Base-by-base conservation (phyloP, 1,139 yeast genomes). In the Debaryomyces udenii region DNA sequence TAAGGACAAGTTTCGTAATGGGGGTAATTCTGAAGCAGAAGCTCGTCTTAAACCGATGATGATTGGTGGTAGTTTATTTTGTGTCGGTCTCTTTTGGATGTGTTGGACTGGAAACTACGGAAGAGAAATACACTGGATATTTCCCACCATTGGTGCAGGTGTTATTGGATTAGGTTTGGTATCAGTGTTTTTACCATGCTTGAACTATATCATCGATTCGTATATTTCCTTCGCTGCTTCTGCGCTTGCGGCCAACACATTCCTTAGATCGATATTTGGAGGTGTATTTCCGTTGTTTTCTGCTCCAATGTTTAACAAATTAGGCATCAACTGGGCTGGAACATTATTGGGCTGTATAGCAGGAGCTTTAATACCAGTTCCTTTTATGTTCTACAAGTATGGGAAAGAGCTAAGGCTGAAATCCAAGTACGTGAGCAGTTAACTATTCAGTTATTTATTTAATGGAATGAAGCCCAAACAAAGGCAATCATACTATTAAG, bases 171-270 rank as follows among this genome's bases (percentile, higher is more conserved):
- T 72, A 50, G 91, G 93, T 18, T 64, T 85, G 48, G 66, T 86
- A 52, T 72, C 82, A 41, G 80, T 86, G 46, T 86, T 86, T 70
- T 69, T 82, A 52, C 80, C 91, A 6, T 75, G 86, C 37, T 66
- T 86, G 53, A 83, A 81, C 57, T 86, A 86, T 59, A 71, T 86
- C 52, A 80, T 86, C 51, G 95, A 86, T 57, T 68, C 83, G 9
- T 86, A 86, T 57, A 66, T 83, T 46, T 57, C 79, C 40, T 81
- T 82, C 54, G 90, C 94, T 2, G 93, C 94, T 2, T 85, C 95
- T 20, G 96, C 96, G 1, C 70, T 90, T 50, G 96, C 96, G 3
- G 96, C 86, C 10, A 88, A 88, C 60, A 83, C 96, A 0, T 81
- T 90, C 54, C 59, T 83, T 49, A 78, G 90, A 70, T 80, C 86